Base-by-base conservation (phyloP, 495 filamentous ascomycete species). In the Podospora tetraspora region DNA sequence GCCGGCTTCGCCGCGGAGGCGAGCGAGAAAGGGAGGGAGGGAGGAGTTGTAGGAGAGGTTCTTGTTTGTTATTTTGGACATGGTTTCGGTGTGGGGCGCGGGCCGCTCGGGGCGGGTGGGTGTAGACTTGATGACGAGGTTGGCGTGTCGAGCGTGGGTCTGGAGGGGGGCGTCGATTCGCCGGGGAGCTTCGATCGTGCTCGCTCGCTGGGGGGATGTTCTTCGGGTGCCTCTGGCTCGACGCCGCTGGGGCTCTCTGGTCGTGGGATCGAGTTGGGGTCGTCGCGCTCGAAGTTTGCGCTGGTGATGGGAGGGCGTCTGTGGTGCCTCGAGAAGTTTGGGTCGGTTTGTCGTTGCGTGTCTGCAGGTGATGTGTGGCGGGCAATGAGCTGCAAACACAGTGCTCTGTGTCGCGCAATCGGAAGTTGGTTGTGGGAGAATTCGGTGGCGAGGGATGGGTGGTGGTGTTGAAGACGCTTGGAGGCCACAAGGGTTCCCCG, bases 11-110 rank as follows among this genome's bases (percentile, higher is more conserved):
- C 81, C 81, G 63, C 76, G 82, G 11, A 87, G 79, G 8, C 79
- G 78, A 34, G 81, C 82, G 52, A 87, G 83, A 72, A 87, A 87
- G 29, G 85, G 85, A 11, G 85, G 85, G 22, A 85, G 82, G 11
- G 77, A 71, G 23, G 66, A 69, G 67, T 79, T 76, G 80, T 85
- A 87, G 58, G 79, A 74, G 23, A 87, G 81, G 76, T 85, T 85
- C 66, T 86, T 87, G 71, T 81, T 70, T 1, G 79, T 85, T 52
- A 85, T 82, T 74, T 87, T 85, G 29, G 80, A 79, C 79, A 81
- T 79, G 21, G 60, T 65, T 65, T 19, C 30, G 29, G 7, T 56
- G 12, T 64, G 23, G 6, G 7, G 10, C 23, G 19, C 23, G 19
- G 6, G 23, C 0, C 10, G 62, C 30, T 5, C 13, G 12, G 29